These are phyloP conservation scores for Solanum pennellii DNA, from an alignment of 257 asterid species.

Conservation along the genomic window DNA sequence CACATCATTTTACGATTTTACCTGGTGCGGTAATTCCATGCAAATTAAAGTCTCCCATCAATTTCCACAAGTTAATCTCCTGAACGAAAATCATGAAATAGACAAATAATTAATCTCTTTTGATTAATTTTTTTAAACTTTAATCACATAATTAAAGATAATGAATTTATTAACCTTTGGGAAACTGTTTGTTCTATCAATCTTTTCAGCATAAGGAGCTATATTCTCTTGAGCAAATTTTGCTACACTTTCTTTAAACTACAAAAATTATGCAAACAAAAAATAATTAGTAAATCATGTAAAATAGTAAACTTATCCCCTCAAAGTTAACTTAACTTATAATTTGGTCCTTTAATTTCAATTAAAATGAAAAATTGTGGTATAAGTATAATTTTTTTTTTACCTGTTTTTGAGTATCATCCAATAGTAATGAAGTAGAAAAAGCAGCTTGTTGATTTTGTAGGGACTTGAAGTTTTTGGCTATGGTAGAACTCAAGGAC, in stretches of 20 bases:
- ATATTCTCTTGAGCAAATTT: constrained; percentile 89
- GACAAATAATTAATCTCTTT: not conserved
- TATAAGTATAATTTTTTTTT: not conserved
- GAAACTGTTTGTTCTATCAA: constrained; percentile 74
- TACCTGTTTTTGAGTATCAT: constrained; percentile 83
- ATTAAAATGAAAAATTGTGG: not conserved
- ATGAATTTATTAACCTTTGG: constrained; percentile 45
- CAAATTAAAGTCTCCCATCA: constrained; percentile 92
- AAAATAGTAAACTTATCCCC: not conserved
- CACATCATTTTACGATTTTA: not conserved
- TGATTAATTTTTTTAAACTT: not conserved
- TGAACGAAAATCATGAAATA: constrained; percentile 8
- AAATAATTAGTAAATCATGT: not conserved
- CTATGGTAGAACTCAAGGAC: constrained; percentile 37
- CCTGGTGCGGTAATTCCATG: constrained; percentile 98
- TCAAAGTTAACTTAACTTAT: not conserved
- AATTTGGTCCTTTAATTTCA: not conserved
- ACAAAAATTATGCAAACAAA: constrained; percentile 1
- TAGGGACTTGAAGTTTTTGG: constrained; percentile 8
- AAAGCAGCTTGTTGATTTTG: constrained; percentile 32
- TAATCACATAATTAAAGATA: not conserved
- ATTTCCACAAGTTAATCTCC: constrained; percentile 90
- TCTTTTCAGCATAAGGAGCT: constrained; percentile 78
- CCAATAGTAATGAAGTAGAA: constrained; percentile 69
- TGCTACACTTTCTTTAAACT: constrained; percentile 97